A percentile compares a stretch with the other conserved stretches of the same genome.
Evolutionary conservation across 2,329 filamentous ascomycete species (phyloP).

Genomic region (Apiospora marii): DNA sequence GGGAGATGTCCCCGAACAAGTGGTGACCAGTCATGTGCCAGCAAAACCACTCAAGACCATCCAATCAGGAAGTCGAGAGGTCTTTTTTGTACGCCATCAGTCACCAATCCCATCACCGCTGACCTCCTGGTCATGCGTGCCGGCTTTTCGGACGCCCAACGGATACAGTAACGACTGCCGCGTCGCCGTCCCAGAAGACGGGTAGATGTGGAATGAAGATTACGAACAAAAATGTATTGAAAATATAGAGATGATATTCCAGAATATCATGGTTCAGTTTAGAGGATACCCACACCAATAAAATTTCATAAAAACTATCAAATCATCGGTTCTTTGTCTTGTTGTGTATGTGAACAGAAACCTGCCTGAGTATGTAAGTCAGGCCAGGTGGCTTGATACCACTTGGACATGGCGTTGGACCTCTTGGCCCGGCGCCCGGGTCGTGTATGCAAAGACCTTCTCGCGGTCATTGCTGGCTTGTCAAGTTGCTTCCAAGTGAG

Average conservation of each 20-base stretch:
- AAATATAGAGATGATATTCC: constrained; percentile 12
- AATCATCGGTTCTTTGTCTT: background rate
- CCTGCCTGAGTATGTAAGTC: background rate
- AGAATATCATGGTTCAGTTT: constrained; percentile 13
- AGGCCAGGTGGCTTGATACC: background rate
- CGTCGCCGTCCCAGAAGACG: background rate
- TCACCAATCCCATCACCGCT: background rate
- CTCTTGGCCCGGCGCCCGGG: background rate
- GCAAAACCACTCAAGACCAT: background rate
- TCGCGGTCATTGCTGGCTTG: background rate
- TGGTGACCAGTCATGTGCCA: background rate
- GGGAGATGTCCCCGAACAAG: background rate
- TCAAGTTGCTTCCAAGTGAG: background rate
- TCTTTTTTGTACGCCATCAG: background rate
- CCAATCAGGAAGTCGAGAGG: background rate
- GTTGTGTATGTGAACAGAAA: background rate
- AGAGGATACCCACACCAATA: constrained; percentile 16
- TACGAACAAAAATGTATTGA: constrained; percentile 16
- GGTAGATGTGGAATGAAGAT: constrained; percentile 8
- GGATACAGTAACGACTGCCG: constrained; percentile 16
- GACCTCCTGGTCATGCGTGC: background rate
- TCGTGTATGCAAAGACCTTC: background rate
- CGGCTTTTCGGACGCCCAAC: background rate
- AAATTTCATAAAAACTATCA: constrained; percentile 12
- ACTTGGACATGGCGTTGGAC: background rate